These are phyloP conservation scores for Leishmania arabica DNA, from an alignment of 208 protist genomes.

Conservation along the genomic window DNA sequence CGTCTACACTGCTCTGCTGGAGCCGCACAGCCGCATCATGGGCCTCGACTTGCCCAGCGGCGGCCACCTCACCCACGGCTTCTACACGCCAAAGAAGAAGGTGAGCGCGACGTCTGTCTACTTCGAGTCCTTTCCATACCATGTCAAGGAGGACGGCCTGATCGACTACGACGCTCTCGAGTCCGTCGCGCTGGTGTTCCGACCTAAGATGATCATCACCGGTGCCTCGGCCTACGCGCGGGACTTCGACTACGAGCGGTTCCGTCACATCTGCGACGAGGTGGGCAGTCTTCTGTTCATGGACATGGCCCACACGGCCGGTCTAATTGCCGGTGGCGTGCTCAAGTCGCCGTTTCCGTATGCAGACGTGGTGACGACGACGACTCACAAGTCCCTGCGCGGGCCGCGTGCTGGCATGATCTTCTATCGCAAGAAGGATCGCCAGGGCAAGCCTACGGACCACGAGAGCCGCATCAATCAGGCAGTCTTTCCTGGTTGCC, in stretches of 20 bases:
- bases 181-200: constrained; percentile 87
- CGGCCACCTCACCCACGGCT: constrained; percentile 98
- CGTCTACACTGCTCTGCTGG: constrained; percentile 96
- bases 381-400: constrained; percentile 99
- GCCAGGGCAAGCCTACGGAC: constrained; percentile 78
- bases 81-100: constrained; percentile 96
- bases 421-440: constrained; percentile 95
- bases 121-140: constrained; percentile 98
- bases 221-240: constrained; percentile 97
- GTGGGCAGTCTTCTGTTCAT: constrained; percentile 94
- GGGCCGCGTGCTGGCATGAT: constrained; percentile 98
- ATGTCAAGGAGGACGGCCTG: constrained; percentile 86
- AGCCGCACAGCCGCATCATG: constrained; percentile 99
- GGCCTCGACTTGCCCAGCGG: constrained; percentile 92
- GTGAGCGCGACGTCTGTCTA: constrained; percentile 97
- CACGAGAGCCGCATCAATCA: constrained; percentile 95
- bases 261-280: constrained; percentile 88
- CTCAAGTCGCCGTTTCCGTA: constrained; percentile 94
- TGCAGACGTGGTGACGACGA: constrained; percentile 99
- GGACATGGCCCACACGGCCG: constrained; percentile 99
- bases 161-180: constrained; percentile 98
- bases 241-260: constrained; percentile 96
- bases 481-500: constrained; percentile 98
- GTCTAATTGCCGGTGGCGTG: constrained; percentile 91
- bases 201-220: constrained; percentile 96